These are phyloP conservation scores for Geranium brycei DNA, from an alignment of 345 rosid genomes.

Conservation along the genomic window DNA sequence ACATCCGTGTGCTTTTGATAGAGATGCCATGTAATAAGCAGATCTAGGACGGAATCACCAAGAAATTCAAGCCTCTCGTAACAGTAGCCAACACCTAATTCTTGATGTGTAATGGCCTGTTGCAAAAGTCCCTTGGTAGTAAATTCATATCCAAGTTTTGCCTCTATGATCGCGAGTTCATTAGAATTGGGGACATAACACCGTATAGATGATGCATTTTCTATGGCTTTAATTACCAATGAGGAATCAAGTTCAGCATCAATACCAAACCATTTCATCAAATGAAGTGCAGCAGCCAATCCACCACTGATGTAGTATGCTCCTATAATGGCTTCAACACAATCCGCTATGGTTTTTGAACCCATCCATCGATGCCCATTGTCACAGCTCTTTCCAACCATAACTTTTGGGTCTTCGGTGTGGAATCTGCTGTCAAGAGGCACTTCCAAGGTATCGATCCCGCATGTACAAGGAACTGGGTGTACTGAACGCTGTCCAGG, in stretches of 20 bases:
- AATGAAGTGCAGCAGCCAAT: conserved; percentile 41
- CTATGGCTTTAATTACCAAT: conserved; percentile 33
- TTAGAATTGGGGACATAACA: conserved; percentile 32
- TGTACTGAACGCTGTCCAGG: conserved; percentile 55
- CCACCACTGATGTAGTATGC: conserved; percentile 70
- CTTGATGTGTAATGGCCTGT: conserved; percentile 71
- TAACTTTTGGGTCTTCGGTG: conserved; percentile 31
- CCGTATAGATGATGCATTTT: conserved; percentile 32
- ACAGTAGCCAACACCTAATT: conserved; percentile 31
- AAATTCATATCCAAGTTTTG: conserved; percentile 51
- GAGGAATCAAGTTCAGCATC: conserved; percentile 38
- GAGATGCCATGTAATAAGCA: conserved; percentile 70
- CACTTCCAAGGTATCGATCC: conserved; percentile 49
- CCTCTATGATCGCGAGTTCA: conserved; percentile 41
- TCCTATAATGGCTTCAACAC: conserved; percentile 78
- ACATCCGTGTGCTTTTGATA: conserved; percentile 44
- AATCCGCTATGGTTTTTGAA: conserved; percentile 75
- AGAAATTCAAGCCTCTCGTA: conserved; percentile 97
- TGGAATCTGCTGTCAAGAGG: conserved; percentile 52
- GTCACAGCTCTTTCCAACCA: conserved; percentile 56
- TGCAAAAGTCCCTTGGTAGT: conserved; percentile 52
- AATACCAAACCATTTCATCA: conserved; percentile 71
- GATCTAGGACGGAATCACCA: conserved; percentile 72
- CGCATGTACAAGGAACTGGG: conserved; percentile 54
- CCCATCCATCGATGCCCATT: conserved; percentile 78